phyloP scores from a whole-genome alignment of 345 rosid species.

The Draba incana region DNA sequence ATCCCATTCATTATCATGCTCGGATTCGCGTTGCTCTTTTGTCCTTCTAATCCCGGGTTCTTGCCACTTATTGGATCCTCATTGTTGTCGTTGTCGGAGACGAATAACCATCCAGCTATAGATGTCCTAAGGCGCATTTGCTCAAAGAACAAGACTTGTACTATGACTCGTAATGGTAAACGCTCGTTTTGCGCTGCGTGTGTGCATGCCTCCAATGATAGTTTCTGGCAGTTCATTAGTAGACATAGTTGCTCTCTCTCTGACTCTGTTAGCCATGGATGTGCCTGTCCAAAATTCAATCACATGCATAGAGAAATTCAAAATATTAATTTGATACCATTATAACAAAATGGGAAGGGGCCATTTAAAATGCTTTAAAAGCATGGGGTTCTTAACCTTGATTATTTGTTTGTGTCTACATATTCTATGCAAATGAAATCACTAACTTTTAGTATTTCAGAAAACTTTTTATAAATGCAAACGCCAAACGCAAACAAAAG shows the following conservation, averaged over 20 bases:
- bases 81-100: slow-evolving; percentile 60
- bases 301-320: neutral
- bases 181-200: slow-evolving; percentile 97
- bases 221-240: slow-evolving; percentile 88
- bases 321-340: neutral
- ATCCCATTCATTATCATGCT: slow-evolving; percentile 50
- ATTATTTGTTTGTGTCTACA: too few relatives aligned
- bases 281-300: slow-evolving; percentile 57
- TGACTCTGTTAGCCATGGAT: slow-evolving; percentile 82
- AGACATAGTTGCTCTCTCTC: slow-evolving; percentile 79
- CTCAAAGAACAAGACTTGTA: slow-evolving; percentile 90
- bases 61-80: slow-evolving; percentile 48
- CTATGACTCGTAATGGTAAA: slow-evolving; percentile 80
- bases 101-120: slow-evolving; percentile 66
- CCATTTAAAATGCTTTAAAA: neutral
- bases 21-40: slow-evolving; percentile 35
- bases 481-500: neutral
- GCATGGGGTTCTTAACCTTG: neutral
- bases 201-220: slow-evolving; percentile 85
- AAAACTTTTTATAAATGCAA: neutral
- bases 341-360: neutral
- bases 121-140: slow-evolving; percentile 87
- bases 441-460: too few relatives aligned
- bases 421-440: too few relatives aligned
- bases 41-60: slow-evolving; percentile 51